Evolutionary conservation across 1,139 yeast genomes (phyloP), one percentile per base, ranked within the genome.

Genomic region (Scheffersomyces illinoinensis): DNA sequence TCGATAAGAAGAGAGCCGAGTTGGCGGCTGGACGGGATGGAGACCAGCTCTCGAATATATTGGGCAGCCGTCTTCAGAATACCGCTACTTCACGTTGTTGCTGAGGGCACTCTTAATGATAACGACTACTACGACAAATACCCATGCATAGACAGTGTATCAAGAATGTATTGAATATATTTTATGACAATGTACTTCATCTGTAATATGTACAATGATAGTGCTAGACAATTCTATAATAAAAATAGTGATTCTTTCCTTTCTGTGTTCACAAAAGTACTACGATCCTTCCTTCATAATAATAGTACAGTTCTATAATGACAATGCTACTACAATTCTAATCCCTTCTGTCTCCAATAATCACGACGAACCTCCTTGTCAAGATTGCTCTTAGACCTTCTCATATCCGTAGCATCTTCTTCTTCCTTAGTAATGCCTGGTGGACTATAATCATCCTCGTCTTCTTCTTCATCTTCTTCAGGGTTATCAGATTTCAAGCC

Each of bases 331-430:
- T 62, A 67, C 57, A 73, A 67, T 58, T 77, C 83, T 56, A 78
- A 70, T 2, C 84, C 84, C 65, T 80, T 80, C 65, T 76, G 83
- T 52, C 70, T 67, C 84, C 84, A 80, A 64, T 75, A 80, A 54
- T 78, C 82, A 54, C 84, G 67, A 59, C 69, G 76, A 12, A 70
- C 64, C 47, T 74, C 78, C 58, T 78, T 79, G 59, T 78, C 79
- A 54, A 78, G 65, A 52, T 65, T 63, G 4, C 67, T 61, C 50
- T 64, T 66, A 7, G 64, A 58, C 56, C 53, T 56, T 33, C 50
- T 52, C 12, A 50, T 47, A 7, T 47, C 49, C 14, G 39, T 46
- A 17, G 52, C 23, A 19, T 54, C 61, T 4, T 48, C 24, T 5
- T 21, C 33, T 64, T 66, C 55, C 62, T 68, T n/a, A 60, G 51